A percentile compares a stretch with the other conserved stretches of the same genome.
phyloP scores from a whole-genome alignment of 306 rosid genomes.

The Senna siamea region DNA sequence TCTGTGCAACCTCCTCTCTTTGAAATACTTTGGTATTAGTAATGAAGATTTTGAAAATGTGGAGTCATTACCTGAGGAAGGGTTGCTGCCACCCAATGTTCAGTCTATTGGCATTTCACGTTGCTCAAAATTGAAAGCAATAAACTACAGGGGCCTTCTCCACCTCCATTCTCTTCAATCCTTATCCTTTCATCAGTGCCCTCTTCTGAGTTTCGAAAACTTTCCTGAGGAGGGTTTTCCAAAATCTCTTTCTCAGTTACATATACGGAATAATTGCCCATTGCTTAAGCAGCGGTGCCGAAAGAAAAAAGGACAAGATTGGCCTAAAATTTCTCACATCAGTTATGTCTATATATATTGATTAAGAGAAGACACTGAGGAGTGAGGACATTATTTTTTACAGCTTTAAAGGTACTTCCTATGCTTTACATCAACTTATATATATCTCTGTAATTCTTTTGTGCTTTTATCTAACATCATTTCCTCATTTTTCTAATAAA shows the following conservation, averaged over 20 bases:
- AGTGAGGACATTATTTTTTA: no score
- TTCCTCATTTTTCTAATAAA: no score
- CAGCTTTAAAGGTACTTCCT: background rate
- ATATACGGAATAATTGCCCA: background rate
- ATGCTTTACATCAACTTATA: background rate
- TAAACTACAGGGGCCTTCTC: background rate
- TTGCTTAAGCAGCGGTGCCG: background rate
- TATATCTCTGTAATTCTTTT: background rate
- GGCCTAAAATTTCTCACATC: background rate
- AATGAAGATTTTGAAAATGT: background rate
- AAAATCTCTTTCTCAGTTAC: background rate
- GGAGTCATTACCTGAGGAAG: background rate
- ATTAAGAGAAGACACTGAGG: no score
- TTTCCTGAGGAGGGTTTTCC: background rate
- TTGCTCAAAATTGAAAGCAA: background rate
- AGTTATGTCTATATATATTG: no score
- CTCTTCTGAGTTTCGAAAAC: background rate
- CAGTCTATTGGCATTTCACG: no score
- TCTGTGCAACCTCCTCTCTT: conserved; percentile 22
- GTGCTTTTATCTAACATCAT: no score
- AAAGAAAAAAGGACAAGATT: background rate
- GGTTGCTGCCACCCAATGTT: background rate
- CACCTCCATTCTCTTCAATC: background rate
- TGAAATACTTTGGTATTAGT: background rate
- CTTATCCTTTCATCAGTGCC: background rate